A percentile compares a stretch with the other conserved stretches of the same genome.
Conservation (phyloP, 345 rosid genomes). For the Crucihimalaya himalaica region DNA sequence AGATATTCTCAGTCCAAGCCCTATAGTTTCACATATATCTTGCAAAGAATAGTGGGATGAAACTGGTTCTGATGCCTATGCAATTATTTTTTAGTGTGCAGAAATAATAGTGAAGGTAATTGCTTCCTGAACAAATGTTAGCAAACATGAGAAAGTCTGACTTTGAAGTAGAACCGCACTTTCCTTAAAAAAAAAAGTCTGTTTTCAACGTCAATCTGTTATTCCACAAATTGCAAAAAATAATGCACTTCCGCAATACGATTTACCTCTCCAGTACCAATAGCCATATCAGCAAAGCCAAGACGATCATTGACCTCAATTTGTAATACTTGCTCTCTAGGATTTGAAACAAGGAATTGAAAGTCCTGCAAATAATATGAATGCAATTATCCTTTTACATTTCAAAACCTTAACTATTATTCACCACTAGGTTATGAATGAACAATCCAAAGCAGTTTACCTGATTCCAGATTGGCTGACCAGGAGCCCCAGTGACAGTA, state of each 20-base stretch:
- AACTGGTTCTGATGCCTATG: too few relatives aligned
- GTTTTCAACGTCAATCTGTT: neutral
- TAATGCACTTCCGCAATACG: too few relatives aligned
- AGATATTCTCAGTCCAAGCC: too few relatives aligned
- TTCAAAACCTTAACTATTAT: slow-evolving; percentile 3
- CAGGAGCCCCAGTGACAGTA: slow-evolving; percentile 84
- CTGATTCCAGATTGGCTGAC: slow-evolving; percentile 94
- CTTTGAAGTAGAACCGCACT: too few relatives aligned
- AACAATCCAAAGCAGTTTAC: slow-evolving; percentile 40
- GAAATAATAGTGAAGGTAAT: too few relatives aligned
- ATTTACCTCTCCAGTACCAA: slow-evolving; percentile 92
- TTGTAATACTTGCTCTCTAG: slow-evolving; percentile 63
- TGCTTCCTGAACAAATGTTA: too few relatives aligned
- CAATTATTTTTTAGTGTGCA: too few relatives aligned
- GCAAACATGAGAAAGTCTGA: too few relatives aligned
- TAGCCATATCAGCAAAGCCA: slow-evolving; percentile 66
- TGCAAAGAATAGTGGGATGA: too few relatives aligned
- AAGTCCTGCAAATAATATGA: slow-evolving; percentile 67
- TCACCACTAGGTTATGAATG: slow-evolving; percentile 18
- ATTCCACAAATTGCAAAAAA: slow-evolving; percentile 8
- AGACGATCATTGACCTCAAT: slow-evolving; percentile 76
- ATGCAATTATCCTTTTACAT: slow-evolving; percentile 1
- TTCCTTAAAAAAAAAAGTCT: too few relatives aligned
- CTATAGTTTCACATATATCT: too few relatives aligned
- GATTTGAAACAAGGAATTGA: slow-evolving; percentile 81